phyloP scores from a whole-genome alignment of 2,329 filamentous ascomycete species.

The Botrytis elliptica region DNA sequence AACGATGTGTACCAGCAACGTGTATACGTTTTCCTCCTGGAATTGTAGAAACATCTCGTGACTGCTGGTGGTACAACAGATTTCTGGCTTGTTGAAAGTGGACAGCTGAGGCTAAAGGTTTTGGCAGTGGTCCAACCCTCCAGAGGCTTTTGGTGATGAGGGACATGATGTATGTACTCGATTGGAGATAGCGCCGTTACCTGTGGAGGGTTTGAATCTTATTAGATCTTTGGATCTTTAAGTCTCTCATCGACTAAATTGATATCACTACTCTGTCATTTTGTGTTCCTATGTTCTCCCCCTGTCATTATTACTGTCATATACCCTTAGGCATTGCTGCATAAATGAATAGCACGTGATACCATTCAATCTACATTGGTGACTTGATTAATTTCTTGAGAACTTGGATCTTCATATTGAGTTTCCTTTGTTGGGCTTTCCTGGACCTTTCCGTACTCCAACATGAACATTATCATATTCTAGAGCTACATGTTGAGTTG shows the following conservation, averaged over 20 bases:
- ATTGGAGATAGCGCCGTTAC: not conserved
- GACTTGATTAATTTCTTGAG: not conserved
- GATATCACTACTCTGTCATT: not conserved
- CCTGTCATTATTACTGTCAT: not conserved
- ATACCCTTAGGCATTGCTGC: not conserved
- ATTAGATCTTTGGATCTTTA: not conserved
- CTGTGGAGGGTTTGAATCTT: not conserved
- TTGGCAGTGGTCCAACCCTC: constrained; percentile 2
- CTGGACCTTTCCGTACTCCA: not conserved
- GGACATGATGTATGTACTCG: not conserved
- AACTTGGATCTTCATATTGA: not conserved
- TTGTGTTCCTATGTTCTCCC: not conserved
- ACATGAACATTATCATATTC: not conserved
- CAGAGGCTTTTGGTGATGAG: constrained; percentile 1
- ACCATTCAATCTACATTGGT: fast-evolving
- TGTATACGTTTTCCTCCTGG: not conserved
- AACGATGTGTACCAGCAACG: not conserved
- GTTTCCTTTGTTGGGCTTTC: not conserved
- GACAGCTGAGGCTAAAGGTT: not conserved
- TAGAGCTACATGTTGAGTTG: not conserved
- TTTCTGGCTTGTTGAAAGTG: not conserved
- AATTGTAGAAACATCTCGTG: not conserved
- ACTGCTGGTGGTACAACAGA: constrained; percentile 1
- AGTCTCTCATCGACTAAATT: not conserved
- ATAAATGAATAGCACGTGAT: not conserved